Evolutionary conservation across 2,329 filamentous ascomycete genomes (phyloP), one percentile per base, ranked within the genome.

Genomic region (Fusarium stilboides): DNA sequence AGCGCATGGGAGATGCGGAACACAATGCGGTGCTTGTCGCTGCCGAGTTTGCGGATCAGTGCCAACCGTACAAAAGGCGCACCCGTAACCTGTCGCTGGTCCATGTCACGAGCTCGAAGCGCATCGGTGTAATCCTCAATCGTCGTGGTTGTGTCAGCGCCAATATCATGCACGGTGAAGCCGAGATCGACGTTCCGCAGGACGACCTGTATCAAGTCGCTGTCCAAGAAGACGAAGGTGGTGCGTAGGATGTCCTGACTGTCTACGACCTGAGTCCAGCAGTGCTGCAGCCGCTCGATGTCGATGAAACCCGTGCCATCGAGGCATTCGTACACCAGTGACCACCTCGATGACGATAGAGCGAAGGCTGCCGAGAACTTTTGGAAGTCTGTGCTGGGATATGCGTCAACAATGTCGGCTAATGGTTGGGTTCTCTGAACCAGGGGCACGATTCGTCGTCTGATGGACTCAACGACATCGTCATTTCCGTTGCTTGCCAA

Each of bases 1-100:
- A 53, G 39, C 28, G 50, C 50, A 53, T 53, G 50, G 15, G 50
- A 53, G 39, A 53, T 53, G 39, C 50, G 50, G 50, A 53, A 53
- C 39, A 53, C 39, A 53, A 53, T 53, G 50, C 50, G 50, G 50
- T 53, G 50, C 50, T 53, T 53, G 39, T 53, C 39, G 50, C 50
- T 53, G 50, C 50, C 50, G n/a, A 53, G 50, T 53, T 53, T 53
- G 50, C 50, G 50, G 50, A 53, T 44, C 50, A 53, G 50, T 44
- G 50, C 50, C 50, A 53, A 44, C 19, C 50, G 50, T 44, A 53
- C 15, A 53, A 53, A 53, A 53, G 50, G 39, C 50, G 39, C 20
- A 43, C 50, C 50, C 50, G 39, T 53, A 53, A 53, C 50, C 28
- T 53, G 50, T 43, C 39, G 50, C 50, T 53, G 50, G 39, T 53